Percentiles rank a stretch among this genome's conserved stretches.
Conservation (phyloP, 768 basidiomycete genomes). For the Boletus subparvulus region DNA sequence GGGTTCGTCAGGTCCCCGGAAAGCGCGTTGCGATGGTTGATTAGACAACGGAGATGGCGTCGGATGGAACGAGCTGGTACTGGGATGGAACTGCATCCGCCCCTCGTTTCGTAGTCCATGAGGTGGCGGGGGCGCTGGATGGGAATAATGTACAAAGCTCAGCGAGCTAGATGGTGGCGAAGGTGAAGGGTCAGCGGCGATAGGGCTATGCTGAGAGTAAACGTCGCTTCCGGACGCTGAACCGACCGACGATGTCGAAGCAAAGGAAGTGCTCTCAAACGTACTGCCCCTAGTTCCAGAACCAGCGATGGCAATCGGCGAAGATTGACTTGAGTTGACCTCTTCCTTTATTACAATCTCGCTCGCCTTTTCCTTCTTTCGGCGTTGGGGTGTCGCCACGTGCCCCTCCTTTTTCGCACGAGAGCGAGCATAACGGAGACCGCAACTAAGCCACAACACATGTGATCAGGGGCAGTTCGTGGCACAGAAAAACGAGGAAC, state of each 20-base stretch:
- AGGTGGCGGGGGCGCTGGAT: slow-evolving; percentile 37
- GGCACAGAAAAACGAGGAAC: slow-evolving; percentile 14
- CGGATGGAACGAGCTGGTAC: slow-evolving; percentile 33
- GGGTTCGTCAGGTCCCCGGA: slow-evolving; percentile 38
- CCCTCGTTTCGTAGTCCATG: slow-evolving; percentile 32
- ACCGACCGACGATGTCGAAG: slow-evolving; percentile 47
- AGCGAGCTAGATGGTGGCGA: slow-evolving; percentile 59
- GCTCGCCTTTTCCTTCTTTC: slow-evolving; percentile 58
- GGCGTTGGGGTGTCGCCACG: slow-evolving; percentile 47
- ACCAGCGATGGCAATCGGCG: slow-evolving; percentile 45
- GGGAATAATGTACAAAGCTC: slow-evolving; percentile 59
- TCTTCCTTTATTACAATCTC: slow-evolving; percentile 30
- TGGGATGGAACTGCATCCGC: slow-evolving; percentile 27
- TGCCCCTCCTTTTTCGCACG: slow-evolving; percentile 86
- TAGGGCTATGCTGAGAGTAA: slow-evolving; percentile 48
- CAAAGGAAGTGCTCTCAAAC: slow-evolving; percentile 50
- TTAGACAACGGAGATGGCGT: slow-evolving; percentile 44
- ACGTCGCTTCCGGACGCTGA: slow-evolving; percentile 59
- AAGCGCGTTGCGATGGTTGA: slow-evolving; percentile 31
- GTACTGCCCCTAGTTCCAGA: slow-evolving; percentile 45
- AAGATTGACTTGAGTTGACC: slow-evolving; percentile 21
- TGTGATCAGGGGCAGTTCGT: slow-evolving; percentile 18
- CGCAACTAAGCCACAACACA: slow-evolving; percentile 54
- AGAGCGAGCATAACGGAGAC: slow-evolving; percentile 82
- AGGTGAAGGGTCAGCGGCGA: slow-evolving; percentile 52